Evolutionary conservation across 148 eudicot genomes (phyloP).

Genomic region (Cornus florida): DNA sequence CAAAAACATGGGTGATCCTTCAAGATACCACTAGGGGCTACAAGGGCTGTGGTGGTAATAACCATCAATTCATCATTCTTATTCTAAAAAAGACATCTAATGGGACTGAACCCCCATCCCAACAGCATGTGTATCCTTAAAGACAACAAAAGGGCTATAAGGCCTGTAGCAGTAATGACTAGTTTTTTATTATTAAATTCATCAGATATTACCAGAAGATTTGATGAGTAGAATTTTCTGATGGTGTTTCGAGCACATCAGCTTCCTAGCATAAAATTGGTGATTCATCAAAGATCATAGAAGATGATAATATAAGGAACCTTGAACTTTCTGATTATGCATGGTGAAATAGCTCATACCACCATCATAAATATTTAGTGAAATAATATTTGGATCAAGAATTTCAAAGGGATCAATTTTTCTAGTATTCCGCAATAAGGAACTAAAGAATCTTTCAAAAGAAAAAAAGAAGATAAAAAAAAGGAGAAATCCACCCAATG

Average conservation of each 20-base stretch:
- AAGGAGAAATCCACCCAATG: too few species aligned
- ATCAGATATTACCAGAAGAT: not conserved
- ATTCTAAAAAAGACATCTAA: too few species aligned
- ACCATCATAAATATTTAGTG: not conserved
- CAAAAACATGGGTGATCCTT: not conserved
- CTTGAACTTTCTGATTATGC: not conserved
- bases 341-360: not conserved
- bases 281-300: slow-evolving; percentile 1
- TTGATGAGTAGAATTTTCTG: not conserved
- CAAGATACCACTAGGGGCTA: not conserved
- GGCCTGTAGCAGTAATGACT: not conserved
- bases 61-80: not conserved
- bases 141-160: not conserved
- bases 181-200: not conserved
- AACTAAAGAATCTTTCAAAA: too few species aligned
- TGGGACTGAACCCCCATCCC: too few species aligned
- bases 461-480: not conserved
- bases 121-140: not conserved
- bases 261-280: not conserved
- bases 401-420: not conserved
- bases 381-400: not conserved
- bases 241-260: not conserved
- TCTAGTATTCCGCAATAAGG: not conserved
- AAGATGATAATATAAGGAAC: not conserved
- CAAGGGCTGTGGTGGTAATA: not conserved